Conservation (phyloP, 2,329 filamentous ascomycete genomes). For the Sclerotinia trifoliorum region DNA sequence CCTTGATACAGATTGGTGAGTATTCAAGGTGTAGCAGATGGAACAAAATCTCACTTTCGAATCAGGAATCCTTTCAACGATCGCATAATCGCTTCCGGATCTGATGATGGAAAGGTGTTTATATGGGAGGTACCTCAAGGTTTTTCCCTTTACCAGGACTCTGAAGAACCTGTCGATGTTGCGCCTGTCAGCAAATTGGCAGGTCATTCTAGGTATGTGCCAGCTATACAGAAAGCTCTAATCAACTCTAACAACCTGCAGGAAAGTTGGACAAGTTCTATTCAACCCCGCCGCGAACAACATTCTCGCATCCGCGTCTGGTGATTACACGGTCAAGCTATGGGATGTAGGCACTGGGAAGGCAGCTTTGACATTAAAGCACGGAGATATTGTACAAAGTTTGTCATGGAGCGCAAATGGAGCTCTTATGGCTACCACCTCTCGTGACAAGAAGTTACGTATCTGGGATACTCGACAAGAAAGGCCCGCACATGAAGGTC, state of each 20-base stretch:
- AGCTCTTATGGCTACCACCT: conserved; percentile 83
- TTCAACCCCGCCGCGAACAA: conserved; percentile 97
- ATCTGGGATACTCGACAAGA: conserved; percentile 98
- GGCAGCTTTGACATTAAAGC: conserved; percentile 72
- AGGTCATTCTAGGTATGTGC: conserved; percentile 76
- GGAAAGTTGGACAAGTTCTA: conserved; percentile 95
- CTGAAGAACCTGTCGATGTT: conserved; percentile 80
- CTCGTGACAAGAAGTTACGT: conserved; percentile 95
- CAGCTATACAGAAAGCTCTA: not conserved
- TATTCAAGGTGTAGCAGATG: conserved; percentile 19
- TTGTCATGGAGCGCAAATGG: conserved; percentile 94
- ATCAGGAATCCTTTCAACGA: conserved; percentile 94
- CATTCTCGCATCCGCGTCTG: conserved; percentile 90
- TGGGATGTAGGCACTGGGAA: conserved; percentile 88
- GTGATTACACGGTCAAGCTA: conserved; percentile 90
- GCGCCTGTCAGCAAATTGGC: conserved; percentile 76
- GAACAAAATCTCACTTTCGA: conserved; percentile 19
- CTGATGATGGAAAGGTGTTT: conserved; percentile 95
- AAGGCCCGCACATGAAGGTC: conserved; percentile 76
- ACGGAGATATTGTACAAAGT: conserved; percentile 90
- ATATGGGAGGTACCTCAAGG: conserved; percentile 90
- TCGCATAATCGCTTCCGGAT: conserved; percentile 84
- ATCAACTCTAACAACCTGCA: conserved; percentile 44
- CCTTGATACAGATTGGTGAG: conserved; percentile 93
- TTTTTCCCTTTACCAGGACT: conserved; percentile 82